Evolutionary conservation across 2,329 filamentous ascomycete genomes (phyloP), one percentile per base, ranked within the genome.

Genomic region (Dothideomycetidae sp.): DNA sequence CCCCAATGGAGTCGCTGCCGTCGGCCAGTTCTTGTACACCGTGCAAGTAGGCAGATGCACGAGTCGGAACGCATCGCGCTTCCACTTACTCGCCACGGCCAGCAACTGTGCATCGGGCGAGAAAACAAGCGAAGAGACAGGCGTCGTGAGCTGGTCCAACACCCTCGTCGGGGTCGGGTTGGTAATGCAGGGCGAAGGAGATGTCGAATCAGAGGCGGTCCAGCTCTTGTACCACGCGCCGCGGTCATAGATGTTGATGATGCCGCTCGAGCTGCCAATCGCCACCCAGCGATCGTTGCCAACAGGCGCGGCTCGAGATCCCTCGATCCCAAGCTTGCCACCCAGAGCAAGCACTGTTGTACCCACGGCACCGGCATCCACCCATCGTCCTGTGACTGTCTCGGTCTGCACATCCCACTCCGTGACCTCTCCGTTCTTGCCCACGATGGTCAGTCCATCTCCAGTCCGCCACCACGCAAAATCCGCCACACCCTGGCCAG

Each of bases 21-120:
- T 98, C 15, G 90, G 90, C 90, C 90, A 98, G 60, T 98, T 98
- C 51, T 78, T 76, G 67, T 90, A 98, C 13, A 96, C 83, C 1
- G 85, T 93, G 57, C 85, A 93, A 48, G 74, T 86, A 0, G 88
- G 86, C 48, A 98, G 62, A 58, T 98, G 90, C 19, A 88, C 84
- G 46, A 98, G 62, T 51, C 81, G 71, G 56, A 98, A 62, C 0
- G 86, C 83, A 60, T 94, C 85, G 54, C 79, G 79, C 68, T 93
- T 93, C 70, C 81, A 81, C 44, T 73, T 73, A 59, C 82, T 92
- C 29, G 76, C 81, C 65, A 96, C 85, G 0, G 77, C 83, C 48
- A 98, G 62, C 35, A 96, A 63, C 61, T 98, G 90, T 1, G 85
- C 85, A 57, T 96, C 88, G 0, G 81, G 77, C 11, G 83, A 81